Conservation (phyloP, 345 rosid species). For the Euphorbia peplus region DNA sequence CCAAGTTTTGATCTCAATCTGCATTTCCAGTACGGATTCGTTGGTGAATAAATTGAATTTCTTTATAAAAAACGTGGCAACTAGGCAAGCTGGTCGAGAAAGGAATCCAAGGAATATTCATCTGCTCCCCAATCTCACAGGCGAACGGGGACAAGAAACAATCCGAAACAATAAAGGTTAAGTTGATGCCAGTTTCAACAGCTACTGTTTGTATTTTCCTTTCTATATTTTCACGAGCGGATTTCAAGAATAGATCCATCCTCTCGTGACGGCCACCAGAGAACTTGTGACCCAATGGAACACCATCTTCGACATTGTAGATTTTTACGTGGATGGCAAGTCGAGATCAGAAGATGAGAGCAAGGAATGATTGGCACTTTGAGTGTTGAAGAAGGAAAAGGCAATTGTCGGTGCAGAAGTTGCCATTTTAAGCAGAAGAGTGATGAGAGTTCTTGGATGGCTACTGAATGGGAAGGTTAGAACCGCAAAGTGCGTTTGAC, state of each 20-base stretch:
- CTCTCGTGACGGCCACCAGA: neutral
- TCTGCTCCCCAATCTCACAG: conserved; percentile 33
- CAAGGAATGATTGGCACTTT: neutral
- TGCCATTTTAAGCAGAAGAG: neutral
- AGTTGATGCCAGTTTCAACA: conserved; percentile 27
- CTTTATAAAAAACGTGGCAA: conserved; percentile 39
- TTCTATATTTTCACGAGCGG: too few species aligned
- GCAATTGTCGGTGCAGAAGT: neutral
- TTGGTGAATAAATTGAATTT: conserved; percentile 34
- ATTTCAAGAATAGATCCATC: too few species aligned
- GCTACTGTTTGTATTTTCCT: conserved; percentile 1
- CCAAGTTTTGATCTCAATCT: conserved; percentile 22
- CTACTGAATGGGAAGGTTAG: neutral
- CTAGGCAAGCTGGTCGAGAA: conserved; percentile 40
- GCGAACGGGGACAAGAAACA: conserved; percentile 41
- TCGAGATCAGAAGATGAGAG: neutral
- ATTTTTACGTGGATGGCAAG: neutral
- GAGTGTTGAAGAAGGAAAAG: neutral
- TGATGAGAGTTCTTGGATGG: neutral
- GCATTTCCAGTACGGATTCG: neutral
- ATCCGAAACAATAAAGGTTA: conserved; percentile 49
- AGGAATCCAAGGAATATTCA: conserved; percentile 45
- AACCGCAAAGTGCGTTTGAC: neutral
- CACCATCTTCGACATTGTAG: neutral
- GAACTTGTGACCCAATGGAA: neutral